Percentiles rank a stretch among this genome's conserved stretches.
Evolutionary conservation across 148 eudicot species (phyloP).

Genomic region (Rhododendron mucronatum): DNA sequence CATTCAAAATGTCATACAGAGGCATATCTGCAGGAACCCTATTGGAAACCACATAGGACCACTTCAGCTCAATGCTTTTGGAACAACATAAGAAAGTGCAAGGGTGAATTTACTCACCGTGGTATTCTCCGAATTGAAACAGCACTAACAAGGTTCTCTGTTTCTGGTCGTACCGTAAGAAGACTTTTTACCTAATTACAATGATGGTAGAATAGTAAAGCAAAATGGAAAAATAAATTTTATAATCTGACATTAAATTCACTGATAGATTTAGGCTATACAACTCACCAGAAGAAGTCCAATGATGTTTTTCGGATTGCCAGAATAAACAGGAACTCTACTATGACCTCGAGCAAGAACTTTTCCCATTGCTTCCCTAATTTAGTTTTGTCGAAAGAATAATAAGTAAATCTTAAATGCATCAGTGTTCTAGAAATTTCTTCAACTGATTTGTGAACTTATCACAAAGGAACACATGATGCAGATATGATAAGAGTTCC

Average conservation of each 20-base stretch:
- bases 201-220: slow-evolving; percentile 8
- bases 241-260: background rate
- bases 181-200: slow-evolving; percentile 78
- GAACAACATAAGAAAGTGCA: background rate
- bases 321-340: slow-evolving; percentile 95
- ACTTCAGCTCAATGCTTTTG: background rate
- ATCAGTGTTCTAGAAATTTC: background rate
- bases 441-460: background rate
- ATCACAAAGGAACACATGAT: background rate
- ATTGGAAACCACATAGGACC: slow-evolving; percentile 10
- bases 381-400: background rate
- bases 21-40: slow-evolving; percentile 99
- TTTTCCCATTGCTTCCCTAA: slow-evolving; percentile 98
- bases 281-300: slow-evolving; percentile 84
- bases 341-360: slow-evolving; percentile 96
- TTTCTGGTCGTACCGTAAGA: slow-evolving; percentile 91
- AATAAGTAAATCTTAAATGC: background rate
- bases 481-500: background rate
- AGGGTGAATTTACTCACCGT: slow-evolving; percentile 43
- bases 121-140: slow-evolving; percentile 92
- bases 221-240: background rate
- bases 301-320: slow-evolving; percentile 86
- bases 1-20: slow-evolving; percentile 89
- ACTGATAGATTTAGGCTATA: slow-evolving; percentile 4
- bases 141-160: slow-evolving; percentile 98